Evolutionary conservation across 2,329 filamentous ascomycete genomes (phyloP), one percentile per base, ranked within the genome.

Genomic region (Sordariomycetes sp.): DNA sequence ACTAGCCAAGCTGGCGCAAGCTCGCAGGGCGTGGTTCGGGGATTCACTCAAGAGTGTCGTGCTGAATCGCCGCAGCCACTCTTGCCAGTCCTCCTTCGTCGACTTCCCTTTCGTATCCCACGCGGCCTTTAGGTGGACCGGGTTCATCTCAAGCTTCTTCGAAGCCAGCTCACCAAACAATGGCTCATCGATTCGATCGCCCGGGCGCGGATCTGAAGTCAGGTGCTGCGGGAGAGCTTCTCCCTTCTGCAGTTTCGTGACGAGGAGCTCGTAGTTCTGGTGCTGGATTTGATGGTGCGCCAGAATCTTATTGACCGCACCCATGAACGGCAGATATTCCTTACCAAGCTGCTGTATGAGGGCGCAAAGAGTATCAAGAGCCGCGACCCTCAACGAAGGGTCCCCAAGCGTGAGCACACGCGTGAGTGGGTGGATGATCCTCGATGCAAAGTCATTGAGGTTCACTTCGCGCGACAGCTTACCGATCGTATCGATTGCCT

Each of bases 51-150:
- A 79, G 8, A 99, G 79, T 59, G 96, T 96, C 37, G 96, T 93
- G 68, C 93, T 97, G 73, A 99, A 96, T 32, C 93, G 83, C 61
- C 95, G 85, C 72, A 99, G 90, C 94, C 94, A 99, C 71, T 99
- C 94, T 66, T 96, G 90, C 94, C 94, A 99, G 72, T 99, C 94
- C 69, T 99, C 94, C 66, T 92, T 91, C 11, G 94, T 99, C 0
- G 93, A 97, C 68, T 97, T 97, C 61, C 95, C 91, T 60, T 88
- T 91, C 0, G 95, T 94, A 65, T 97, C 94, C 94, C 94, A 99
- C 0, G 95, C 94, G 62, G 88, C 88, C 72, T 97, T 97, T 24
- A 99, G 78, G 76, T 99, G 95, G 62, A 97, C 92, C 55, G 96
- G 91, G 64, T 99, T 99, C 71, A 97, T 93, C 61, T 96, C 91